Percentiles rank a stretch among this genome's conserved stretches.
These are phyloP conservation scores for Lavandula angustifolia DNA, from an alignment of 257 asterid genomes.

Conservation along the genomic window DNA sequence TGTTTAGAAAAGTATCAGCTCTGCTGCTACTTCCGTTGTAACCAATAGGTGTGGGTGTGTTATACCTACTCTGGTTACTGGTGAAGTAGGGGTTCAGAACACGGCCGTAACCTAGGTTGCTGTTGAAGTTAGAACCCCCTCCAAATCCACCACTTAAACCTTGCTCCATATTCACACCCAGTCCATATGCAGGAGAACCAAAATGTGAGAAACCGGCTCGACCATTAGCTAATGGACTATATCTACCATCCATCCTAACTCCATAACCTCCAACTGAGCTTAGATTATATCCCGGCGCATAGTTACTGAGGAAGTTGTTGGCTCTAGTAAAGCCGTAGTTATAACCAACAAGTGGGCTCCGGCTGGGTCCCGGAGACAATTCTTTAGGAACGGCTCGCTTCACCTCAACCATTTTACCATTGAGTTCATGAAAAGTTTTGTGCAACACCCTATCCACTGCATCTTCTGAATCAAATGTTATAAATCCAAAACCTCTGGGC, in stretches of 20 bases:
- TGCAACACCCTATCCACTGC: conserved; percentile 73
- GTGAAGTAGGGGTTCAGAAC: conserved; percentile 58
- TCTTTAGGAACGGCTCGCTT: conserved; percentile 85
- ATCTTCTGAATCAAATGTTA: conserved; percentile 77
- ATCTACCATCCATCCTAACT: conserved; percentile 64
- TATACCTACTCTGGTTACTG: conserved; percentile 58
- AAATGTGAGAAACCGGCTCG: conserved; percentile 59
- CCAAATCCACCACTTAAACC: conserved; percentile 55
- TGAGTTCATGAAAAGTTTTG: conserved; percentile 76
- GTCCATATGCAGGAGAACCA: conserved; percentile 51
- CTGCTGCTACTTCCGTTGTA: conserved; percentile 50
- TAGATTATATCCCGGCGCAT: conserved; percentile 60
- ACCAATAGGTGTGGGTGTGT: conserved; percentile 54
- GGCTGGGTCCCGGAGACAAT: conserved; percentile 63
- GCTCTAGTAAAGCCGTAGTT: conserved; percentile 60
- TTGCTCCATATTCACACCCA: conserved; percentile 68
- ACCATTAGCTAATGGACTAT: conserved; percentile 54
- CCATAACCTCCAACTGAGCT: conserved; percentile 63
- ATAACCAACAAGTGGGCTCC: conserved; percentile 63
- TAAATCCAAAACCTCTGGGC: conserved; percentile 82
- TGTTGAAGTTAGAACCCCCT: conserved; percentile 60
- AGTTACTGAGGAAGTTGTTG: conserved; percentile 55
- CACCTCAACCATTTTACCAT: conserved; percentile 81
- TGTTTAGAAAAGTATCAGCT: conserved; percentile 54
- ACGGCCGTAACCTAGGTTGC: conserved; percentile 62